Evolutionary conservation across 2,329 filamentous ascomycete genomes (phyloP), one percentile per base, ranked within the genome.

Genomic region (Talaromyces sp.): DNA sequence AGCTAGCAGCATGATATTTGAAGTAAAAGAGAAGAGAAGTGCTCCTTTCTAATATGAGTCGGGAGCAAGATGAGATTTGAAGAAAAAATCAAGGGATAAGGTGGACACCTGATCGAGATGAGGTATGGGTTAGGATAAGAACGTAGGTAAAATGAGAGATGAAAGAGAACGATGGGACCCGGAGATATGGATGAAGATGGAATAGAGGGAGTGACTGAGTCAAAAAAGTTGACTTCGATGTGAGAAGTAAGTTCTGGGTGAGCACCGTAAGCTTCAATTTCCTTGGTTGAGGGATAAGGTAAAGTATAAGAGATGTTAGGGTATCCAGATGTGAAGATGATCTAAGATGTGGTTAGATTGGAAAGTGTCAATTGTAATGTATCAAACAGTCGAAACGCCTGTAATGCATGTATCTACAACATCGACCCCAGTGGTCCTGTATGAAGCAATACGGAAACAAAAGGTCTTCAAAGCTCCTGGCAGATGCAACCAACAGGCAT

Each of bases 351-450:
- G 56, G 56, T 45, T 27, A 59, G 37, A 33, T 59, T 52, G 37
- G 56, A 59, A 59, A 41, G 56, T 43, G 37, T 59, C 56, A 45
- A 59, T 59, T 59, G 56, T 59, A 41, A 59, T 58, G 56, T 58
- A 43, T 45, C 56, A 64, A 62, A 68, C 54, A 66, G 62, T 43
- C 50, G 33, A 50, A 65, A 65, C 64, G 64, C 64, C 64, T 65
- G 60, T 62, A 65, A 65, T 65, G 64, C 64, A 65, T 62, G 58
- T 65, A 65, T 65, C 64, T 65, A 65, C 64, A 65, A 65, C 60
- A 62, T 65, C 60, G 47, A 62, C 59, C 59, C 41, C 63, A 47
- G 56, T 31, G 37, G 35, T 65, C 60, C 59, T 57, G 64, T 62
- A 65, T 54, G 64, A 62, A 65, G 45, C 54, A 65, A 65, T 59